These are phyloP conservation scores for Fragaria ananassa DNA, from an alignment of 306 rosid genomes.

Conservation along the genomic window DNA sequence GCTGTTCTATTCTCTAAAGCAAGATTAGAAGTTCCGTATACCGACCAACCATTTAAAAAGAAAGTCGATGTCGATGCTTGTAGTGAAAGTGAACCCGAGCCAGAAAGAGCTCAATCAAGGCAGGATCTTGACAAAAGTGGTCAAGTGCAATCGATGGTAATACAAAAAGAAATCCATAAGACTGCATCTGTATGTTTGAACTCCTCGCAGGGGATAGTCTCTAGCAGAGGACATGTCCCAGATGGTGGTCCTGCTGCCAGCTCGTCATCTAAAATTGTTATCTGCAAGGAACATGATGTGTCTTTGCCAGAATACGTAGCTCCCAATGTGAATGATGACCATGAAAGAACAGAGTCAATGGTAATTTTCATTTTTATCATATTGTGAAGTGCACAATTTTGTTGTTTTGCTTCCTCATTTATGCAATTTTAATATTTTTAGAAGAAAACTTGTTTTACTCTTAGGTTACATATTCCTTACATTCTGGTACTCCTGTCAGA, in stretches of 20 bases:
- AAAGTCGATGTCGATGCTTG: slow-evolving; percentile 9
- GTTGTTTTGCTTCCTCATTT: background rate
- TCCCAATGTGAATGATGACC: slow-evolving; percentile 23
- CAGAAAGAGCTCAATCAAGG: slow-evolving; percentile 26
- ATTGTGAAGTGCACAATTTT: background rate
- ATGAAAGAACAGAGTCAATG: slow-evolving; percentile 25
- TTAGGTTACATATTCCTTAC: background rate
- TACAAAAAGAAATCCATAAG: slow-evolving; percentile 24
- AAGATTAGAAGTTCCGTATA: slow-evolving; percentile 46
- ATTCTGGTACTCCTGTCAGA: background rate
- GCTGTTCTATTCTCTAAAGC: slow-evolving; percentile 50
- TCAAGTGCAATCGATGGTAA: slow-evolving; percentile 22
- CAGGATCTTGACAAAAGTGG: slow-evolving; percentile 31
- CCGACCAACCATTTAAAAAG: slow-evolving; percentile 29
- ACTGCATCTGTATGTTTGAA: slow-evolving; percentile 25
- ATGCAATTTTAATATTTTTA: background rate
- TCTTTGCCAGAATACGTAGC: slow-evolving; percentile 23
- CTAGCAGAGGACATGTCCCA: slow-evolving; percentile 17
- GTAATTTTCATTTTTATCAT: slow-evolving; percentile 36
- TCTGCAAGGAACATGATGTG: slow-evolving; percentile 5
- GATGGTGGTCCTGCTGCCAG: slow-evolving; percentile 20
- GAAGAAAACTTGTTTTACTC: background rate
- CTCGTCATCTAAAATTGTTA: slow-evolving; percentile 14
- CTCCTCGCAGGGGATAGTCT: slow-evolving; percentile 30
- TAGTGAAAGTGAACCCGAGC: slow-evolving; percentile 35